phyloP scores from a whole-genome alignment of 805 yeast species.

The Myxozyma neotropica region DNA sequence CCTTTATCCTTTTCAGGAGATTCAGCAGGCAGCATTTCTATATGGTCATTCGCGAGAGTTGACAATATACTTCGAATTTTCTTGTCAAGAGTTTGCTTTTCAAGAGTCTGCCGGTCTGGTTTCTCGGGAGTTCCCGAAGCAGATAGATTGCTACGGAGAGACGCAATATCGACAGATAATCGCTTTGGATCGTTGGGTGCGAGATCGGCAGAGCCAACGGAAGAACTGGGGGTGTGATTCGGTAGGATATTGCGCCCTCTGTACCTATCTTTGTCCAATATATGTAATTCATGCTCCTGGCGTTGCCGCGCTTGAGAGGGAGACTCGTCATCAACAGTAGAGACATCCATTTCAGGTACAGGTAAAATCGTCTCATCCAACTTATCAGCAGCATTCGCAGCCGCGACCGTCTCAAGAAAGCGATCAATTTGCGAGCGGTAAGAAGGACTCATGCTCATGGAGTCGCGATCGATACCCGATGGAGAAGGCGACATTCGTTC shows the following conservation, averaged over 20 bases:
- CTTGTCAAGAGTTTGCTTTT: conserved; percentile 24
- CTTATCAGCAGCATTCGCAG: conserved; percentile 9
- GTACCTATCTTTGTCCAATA: conserved; percentile 20
- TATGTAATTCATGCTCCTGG: neutral
- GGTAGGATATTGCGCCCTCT: conserved; percentile 12
- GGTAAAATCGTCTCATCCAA: neutral
- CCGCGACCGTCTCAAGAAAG: conserved; percentile 1
- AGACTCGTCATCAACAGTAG: conserved; percentile 17
- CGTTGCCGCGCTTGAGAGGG: conserved; percentile 10
- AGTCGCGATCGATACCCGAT: neutral
- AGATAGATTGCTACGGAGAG: conserved; percentile 20
- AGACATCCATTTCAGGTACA: neutral
- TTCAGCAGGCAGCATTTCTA: conserved; percentile 15
- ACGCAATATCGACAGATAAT: conserved; percentile 21
- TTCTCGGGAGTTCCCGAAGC: conserved; percentile 10
- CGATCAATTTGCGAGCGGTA: neutral
- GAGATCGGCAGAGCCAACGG: conserved; percentile 9
- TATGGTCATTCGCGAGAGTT: conserved; percentile 1
- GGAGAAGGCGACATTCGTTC: conserved; percentile 10
- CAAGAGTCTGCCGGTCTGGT: neutral
- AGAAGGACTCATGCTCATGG: conserved; percentile 1
- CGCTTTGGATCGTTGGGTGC: conserved; percentile 25
- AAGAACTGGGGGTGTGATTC: conserved; percentile 1
- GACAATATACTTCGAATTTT: conserved; percentile 23
- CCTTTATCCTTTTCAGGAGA: neutral